Evolutionary conservation across 352 stramenopile genomes (phyloP).

Genomic region (Pythium monospermum): DNA sequence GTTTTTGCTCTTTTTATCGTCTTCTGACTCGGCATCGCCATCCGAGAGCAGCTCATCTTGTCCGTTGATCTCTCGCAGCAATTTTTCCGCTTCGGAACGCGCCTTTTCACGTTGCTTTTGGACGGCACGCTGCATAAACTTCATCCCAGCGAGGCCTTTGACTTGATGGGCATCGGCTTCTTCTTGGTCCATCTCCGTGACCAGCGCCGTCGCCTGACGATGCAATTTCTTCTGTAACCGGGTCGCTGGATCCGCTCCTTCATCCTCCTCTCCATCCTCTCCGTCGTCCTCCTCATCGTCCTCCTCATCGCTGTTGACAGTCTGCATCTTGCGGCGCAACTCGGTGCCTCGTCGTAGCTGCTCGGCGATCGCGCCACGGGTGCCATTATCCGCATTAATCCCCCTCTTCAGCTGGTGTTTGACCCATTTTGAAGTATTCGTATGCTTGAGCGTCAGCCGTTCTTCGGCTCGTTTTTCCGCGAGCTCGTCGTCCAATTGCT

Average conservation of each 20-base stretch:
- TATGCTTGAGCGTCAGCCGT: constrained; percentile 96
- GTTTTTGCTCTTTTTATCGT: constrained; percentile 32
- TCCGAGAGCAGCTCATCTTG: constrained; percentile 64
- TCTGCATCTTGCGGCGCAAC: constrained; percentile 91
- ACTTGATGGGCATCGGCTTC: constrained; percentile 42
- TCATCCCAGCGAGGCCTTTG: constrained; percentile 92
- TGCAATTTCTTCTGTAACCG: constrained; percentile 58
- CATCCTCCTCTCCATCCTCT: constrained; percentile 41
- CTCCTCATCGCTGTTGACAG: constrained; percentile 59
- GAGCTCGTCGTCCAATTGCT: constrained; percentile 75
- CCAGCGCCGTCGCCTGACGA: constrained; percentile 64
- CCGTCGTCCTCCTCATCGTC: constrained; percentile 36
- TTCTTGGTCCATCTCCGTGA: constrained; percentile 73
- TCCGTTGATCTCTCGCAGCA: constrained; percentile 92
- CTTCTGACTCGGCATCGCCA: constrained; percentile 41
- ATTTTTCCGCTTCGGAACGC: constrained; percentile 88
- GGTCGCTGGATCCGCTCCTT: constrained; percentile 44
- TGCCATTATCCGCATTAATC: constrained; percentile 89
- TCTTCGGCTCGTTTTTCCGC: constrained; percentile 93
- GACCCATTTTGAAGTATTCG: constrained; percentile 98
- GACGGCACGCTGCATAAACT: constrained; percentile 98
- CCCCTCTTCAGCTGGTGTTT: constrained; percentile 92
- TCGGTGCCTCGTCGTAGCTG: constrained; percentile 90
- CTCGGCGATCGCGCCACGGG: constrained; percentile 85
- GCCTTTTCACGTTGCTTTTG: constrained; percentile 92